Percentiles rank a stretch among this genome's conserved stretches.
Conservation (phyloP, 164 flowering plant species). For the Warburgia ugandensis region DNA sequence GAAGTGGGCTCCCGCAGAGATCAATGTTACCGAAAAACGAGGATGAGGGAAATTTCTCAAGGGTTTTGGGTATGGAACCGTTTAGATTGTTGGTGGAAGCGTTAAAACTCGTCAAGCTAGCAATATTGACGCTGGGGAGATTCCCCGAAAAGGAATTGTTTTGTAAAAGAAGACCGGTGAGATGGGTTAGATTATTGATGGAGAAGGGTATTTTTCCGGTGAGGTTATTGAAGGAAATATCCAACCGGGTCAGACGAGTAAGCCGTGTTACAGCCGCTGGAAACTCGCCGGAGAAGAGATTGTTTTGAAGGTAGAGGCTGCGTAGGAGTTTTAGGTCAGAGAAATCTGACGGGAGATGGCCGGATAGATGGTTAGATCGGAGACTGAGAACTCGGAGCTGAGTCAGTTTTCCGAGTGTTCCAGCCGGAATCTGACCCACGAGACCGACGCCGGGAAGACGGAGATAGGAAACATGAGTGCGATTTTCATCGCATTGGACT, state of each 20-base stretch:
- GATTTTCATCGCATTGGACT: conserved; percentile 43
- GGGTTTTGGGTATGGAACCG: conserved; percentile 6
- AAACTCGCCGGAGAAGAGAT: conserved; percentile 56
- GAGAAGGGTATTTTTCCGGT: conserved; percentile 59
- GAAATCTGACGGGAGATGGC: conserved; percentile 65
- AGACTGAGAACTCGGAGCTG: conserved; percentile 73
- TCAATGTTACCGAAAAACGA: conserved; percentile 3
- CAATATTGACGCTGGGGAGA: neutral
- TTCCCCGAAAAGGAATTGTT: conserved; percentile 31
- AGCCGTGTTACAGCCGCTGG: conserved; percentile 37
- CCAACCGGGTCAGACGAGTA: conserved; percentile 47
- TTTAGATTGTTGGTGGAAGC: conserved; percentile 6
- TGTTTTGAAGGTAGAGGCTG: conserved; percentile 57
- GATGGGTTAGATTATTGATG: conserved; percentile 54
- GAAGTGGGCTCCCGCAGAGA: neutral
- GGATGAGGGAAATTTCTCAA: neutral
- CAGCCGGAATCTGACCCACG: conserved; percentile 57
- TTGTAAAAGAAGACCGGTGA: conserved; percentile 51
- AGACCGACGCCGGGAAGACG: conserved; percentile 83
- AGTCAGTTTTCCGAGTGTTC: conserved; percentile 47
- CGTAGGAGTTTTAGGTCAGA: conserved; percentile 45
- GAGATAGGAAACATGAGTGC: conserved; percentile 34
- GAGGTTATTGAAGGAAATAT: conserved; percentile 59
- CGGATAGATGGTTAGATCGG: conserved; percentile 66
- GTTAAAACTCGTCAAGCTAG: neutral